Conservation (phyloP, 352 stramenopile genomes). For the Blastocystis sp. region DNA sequence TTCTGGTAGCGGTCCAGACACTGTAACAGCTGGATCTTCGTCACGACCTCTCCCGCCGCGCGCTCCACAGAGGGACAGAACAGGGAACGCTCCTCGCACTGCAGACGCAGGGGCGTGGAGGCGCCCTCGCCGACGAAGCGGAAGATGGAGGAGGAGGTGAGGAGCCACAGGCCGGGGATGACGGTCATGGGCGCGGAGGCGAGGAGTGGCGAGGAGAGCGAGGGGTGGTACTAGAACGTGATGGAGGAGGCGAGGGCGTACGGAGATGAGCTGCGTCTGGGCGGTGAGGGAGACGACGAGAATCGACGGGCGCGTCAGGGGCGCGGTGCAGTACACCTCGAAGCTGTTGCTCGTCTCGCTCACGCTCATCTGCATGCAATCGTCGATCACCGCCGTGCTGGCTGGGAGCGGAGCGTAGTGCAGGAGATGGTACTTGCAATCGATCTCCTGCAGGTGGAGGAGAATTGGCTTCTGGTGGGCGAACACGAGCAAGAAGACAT, state of each 20-base stretch:
- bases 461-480: background rate
- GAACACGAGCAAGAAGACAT: background rate
- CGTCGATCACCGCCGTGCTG: background rate
- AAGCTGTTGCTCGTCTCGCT: background rate
- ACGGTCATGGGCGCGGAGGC: background rate
- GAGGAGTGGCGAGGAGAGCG: background rate
- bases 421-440: background rate
- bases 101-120: background rate
- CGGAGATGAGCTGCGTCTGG: background rate
- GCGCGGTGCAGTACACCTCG: background rate
- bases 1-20: background rate
- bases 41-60: background rate
- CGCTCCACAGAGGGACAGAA: background rate
- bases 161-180: background rate
- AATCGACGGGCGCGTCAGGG: background rate
- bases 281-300: background rate
- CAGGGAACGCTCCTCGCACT: background rate
- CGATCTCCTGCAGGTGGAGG: background rate
- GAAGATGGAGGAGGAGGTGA: background rate
- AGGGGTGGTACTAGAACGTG: conserved; percentile 3
- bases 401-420: background rate
- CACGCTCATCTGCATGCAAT: background rate
- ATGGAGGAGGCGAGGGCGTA: background rate
- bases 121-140: background rate
- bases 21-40: background rate